Conservation (phyloP, 78 protist genomes). For the Protostelium mycophagum region DNA sequence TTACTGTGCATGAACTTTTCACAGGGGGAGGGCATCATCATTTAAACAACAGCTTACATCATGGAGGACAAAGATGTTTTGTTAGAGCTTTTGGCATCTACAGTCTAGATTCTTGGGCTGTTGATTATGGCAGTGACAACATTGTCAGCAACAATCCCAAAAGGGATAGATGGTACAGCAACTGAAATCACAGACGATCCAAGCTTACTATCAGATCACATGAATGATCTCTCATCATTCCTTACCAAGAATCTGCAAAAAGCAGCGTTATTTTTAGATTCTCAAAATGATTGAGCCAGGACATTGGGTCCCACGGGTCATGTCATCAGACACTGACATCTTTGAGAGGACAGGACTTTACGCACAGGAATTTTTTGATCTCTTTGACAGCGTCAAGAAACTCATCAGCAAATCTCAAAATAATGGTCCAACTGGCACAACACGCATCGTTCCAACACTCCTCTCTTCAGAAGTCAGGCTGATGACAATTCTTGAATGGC, state of each 20-base stretch:
- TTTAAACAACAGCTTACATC: no score
- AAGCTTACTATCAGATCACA: not conserved
- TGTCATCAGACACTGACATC: not conserved
- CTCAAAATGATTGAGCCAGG: not conserved
- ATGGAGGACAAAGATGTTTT: no score
- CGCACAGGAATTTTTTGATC: not conserved
- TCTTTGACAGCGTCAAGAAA: not conserved
- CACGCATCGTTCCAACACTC: not conserved
- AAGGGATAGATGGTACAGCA: not conserved
- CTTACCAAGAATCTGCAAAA: not conserved
- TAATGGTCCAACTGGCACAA: not conserved
- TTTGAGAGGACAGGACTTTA: not conserved
- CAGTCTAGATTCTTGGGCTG: no score
- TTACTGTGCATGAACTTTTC: no score
- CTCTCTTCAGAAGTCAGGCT: not conserved
- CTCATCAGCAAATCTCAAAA: not conserved
- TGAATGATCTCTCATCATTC: not conserved
- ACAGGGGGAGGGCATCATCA: no score
- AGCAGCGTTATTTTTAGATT: not conserved
- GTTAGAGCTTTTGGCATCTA: no score
- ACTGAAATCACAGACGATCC: not conserved
- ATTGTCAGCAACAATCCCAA: not conserved
- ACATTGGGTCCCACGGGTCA: not conserved
- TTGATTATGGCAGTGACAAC: not conserved
- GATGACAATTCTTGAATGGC: not conserved